These are phyloP conservation scores for Fragaria ananassa DNA, from an alignment of 306 rosid species.

Conservation along the genomic window DNA sequence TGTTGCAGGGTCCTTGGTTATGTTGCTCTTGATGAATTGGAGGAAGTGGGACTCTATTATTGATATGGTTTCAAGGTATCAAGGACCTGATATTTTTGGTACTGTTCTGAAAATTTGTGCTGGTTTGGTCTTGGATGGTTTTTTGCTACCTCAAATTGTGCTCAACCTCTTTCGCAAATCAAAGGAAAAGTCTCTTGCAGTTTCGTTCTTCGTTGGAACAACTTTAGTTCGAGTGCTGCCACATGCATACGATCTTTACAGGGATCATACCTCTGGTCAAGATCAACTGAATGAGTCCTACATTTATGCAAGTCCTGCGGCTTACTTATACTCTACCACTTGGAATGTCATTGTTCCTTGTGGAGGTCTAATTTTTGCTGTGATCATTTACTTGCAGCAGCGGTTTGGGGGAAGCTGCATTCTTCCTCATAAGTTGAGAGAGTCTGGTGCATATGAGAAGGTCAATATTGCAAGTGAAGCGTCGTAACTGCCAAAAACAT, in stretches of 20 bases:
- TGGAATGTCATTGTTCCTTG: slow-evolving; percentile 24
- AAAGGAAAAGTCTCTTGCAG: no score
- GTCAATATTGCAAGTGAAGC: slow-evolving; percentile 27
- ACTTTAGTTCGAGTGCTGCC: slow-evolving; percentile 46
- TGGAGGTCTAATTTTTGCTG: slow-evolving; percentile 41
- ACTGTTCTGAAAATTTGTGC: not conserved
- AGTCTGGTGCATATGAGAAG: slow-evolving; percentile 28
- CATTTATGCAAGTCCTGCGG: slow-evolving; percentile 42
- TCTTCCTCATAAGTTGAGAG: slow-evolving; percentile 33
- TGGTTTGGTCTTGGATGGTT: not conserved
- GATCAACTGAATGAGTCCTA: slow-evolving; percentile 10
- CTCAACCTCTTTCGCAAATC: not conserved
- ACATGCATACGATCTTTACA: slow-evolving; percentile 54
- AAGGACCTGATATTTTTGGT: not conserved
- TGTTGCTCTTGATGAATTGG: not conserved
- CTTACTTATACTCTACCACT: slow-evolving; percentile 19
- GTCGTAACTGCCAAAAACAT: slow-evolving; percentile 11
- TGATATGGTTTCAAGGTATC: slow-evolving; percentile 34
- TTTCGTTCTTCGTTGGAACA: no score
- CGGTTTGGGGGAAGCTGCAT: slow-evolving; percentile 42
- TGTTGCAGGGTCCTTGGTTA: not conserved
- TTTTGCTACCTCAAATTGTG: not conserved
- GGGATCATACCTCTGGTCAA: slow-evolving; percentile 15
- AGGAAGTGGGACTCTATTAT: slow-evolving; percentile 11
- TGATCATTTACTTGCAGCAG: slow-evolving; percentile 56